Evolutionary conservation across 1,139 yeast species (phyloP), one percentile per base, ranked within the genome.

Genomic region (Lodderomyces orthopsilosis): DNA sequence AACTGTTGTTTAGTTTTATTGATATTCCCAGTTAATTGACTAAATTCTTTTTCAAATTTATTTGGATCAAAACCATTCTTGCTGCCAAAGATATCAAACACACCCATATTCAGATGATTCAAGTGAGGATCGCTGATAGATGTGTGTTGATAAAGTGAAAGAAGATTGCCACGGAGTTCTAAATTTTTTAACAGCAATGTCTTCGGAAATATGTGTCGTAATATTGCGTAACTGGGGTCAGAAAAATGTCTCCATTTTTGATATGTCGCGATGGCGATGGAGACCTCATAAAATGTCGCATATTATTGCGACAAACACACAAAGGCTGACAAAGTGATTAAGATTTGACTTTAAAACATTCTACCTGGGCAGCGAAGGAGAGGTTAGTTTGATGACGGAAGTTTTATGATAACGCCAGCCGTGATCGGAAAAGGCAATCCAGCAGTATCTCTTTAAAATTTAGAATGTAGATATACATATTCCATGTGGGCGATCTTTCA

Each of bases 41-140:
- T 71, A 42, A 81, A 61, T 37, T 78, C 79, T 46, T 64, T 69
- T 49, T 81, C 86, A 56, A 74, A 79, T 30, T 58, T 53, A 13
- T 72, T 69, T 1, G 83, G 76, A 52, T 78, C 75, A 51, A 77
- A 77, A 46, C 67, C 70, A 50, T 56, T 59, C 39, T 63, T 61
- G 38, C 59, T 59, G 18, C 46, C 41, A 45, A 72, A 66, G 27
- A 69, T 41, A 28, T 61, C 58, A 40, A 70, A 65, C 18, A 67
- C 50, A 6, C 51, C 51, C 51, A 48, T 48, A 18, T 7, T 24
- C 19, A 15, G n/a, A 30, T 6, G 7, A 4, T 4, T 2, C 12
- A 19, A 8, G 34, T 15, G 12, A 30, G 34, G 18, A 4, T 6
- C 4, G 34, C 4, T 30, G 10, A 13, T 14, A 6, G 6, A 8